Base-by-base conservation (phyloP, 1,139 yeast genomes). In the Suhomyces taliae region DNA sequence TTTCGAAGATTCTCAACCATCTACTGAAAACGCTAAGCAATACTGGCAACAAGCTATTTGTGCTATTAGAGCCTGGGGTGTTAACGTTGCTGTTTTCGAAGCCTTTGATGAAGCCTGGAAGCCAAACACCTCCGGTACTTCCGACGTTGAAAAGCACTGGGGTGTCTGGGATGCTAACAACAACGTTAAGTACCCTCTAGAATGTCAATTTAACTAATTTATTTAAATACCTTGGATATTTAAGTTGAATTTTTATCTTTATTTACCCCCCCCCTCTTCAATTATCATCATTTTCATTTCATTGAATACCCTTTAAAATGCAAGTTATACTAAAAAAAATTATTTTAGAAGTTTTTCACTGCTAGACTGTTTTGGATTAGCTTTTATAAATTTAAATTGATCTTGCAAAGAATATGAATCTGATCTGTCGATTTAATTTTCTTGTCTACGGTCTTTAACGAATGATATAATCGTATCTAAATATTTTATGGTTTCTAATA, bases 91-190 rank as follows among this genome's bases (percentile, higher is more conserved):
- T 65, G 91, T 84, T 43, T 91, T 91, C 64, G 98, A 91, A 79
- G 97, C 96, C 45, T 85, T 85, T 59, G 98, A 91, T 67, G 98
- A 91, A 78, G 81, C 87, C 53, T 91, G 97, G 96, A 91, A 91
- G 78, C 96, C 97, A 61, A 80, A 82, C 67, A 82, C 95, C 56
- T 84, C 93, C 48, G 96, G 91, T 61, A 84, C 90, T 54, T 73
- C 82, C 52, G 91, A 83, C 63, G 96, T 89, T 58, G 97, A 90
- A 76, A 83, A 85, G 69, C 82, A 88, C 78, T 90, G 96, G 96
- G 97, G 97, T 76, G 87, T 88, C 51, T 87, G 85, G 76, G 85
- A 83, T 57, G 58, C 78, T 45, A 64, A 76, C 61, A 69, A 80
- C 68, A 65, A 66, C 41, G 72, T 78, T 68, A 87, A 87, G 71